These are phyloP conservation scores for Wickerhamomyces canadensis DNA, from an alignment of 805 yeast genomes.

Conservation along the genomic window DNA sequence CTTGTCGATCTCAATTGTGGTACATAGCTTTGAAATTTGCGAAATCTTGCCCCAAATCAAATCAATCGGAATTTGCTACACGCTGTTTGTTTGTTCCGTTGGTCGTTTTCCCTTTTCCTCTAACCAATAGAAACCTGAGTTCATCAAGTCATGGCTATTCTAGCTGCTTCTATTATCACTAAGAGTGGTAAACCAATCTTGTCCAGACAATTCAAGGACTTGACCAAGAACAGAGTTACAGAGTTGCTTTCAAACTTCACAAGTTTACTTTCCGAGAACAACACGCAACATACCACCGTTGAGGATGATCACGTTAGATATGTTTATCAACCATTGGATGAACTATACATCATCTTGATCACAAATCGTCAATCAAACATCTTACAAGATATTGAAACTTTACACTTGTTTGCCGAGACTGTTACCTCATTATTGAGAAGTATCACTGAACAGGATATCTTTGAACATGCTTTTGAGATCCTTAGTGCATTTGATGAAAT, in stretches of 20 bases:
- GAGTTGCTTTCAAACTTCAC: conserved; percentile 85
- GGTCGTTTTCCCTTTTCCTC: neutral
- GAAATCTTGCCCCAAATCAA: too few relatives aligned
- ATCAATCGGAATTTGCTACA: too few relatives aligned
- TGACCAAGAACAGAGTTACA: conserved; percentile 79
- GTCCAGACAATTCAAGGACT: conserved; percentile 86
- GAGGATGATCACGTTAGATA: conserved; percentile 91
- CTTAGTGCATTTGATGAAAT: conserved; percentile 93
- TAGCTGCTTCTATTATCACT: conserved; percentile 93
- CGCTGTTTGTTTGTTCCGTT: too few relatives aligned
- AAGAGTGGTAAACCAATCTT: conserved; percentile 89
- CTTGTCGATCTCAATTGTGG: too few relatives aligned
- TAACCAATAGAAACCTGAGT: neutral
- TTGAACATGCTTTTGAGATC: conserved; percentile 81
- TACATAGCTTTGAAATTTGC: too few relatives aligned
- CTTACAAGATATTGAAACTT: conserved; percentile 88
- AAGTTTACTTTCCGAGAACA: conserved; percentile 59
- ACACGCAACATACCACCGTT: conserved; percentile 85
- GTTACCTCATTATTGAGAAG: conserved; percentile 67
- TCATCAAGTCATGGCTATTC: conserved; percentile 50
- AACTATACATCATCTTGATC: conserved; percentile 81
- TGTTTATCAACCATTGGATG: conserved; percentile 94
- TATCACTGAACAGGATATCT: conserved; percentile 78
- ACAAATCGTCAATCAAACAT: conserved; percentile 90
- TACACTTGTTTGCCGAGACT: conserved; percentile 78